Evolutionary conservation across 257 asterid species (phyloP), one percentile per base, ranked within the genome.

Genomic region (Solanum chmielewskii): DNA sequence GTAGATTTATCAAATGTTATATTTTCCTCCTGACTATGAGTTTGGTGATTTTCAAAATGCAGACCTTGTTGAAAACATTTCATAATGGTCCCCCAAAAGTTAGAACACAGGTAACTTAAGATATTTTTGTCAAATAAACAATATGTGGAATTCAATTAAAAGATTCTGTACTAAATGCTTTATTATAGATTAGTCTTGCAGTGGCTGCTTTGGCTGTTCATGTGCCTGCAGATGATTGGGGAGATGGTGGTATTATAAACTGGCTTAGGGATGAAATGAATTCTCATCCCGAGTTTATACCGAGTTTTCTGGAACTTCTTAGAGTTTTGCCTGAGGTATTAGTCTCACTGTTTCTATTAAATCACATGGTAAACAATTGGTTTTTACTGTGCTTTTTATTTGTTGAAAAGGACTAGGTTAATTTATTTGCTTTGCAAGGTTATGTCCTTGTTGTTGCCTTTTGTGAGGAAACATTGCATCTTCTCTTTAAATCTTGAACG

Each of bases 131-230:
- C 62, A 75, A 41, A 74, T 83, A 78, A 44, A 73, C 88, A 85
- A 85, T 88, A 76, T 89, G 81, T 64, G 86, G 84, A 56, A 62
- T n/a, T 69, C 84, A 56, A 88, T 86, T 88, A 89, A 45, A 29
- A 74, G 83, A 64, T 87, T 88, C 64, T 33, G 77, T 88, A 90
- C 95, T 93, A 91, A 93, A 91, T 86, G 88, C 70, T 87, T 88
- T 90, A 73, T 69, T 93, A 92, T 93, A 97, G 99, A 97, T 97
- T 93, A 95, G 99, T 87, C 98, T 97, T 91, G 99, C 99, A 85
- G 98, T 97, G 89, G 99, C 99, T 90, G 99, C 99, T 89, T 92
- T 97, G 92, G 98, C 99, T 88, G 98, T 96, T 89, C 99, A 97
- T 90, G 99, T 96, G 78, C 94, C 99, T 82, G 95, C 95, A 33